These are phyloP conservation scores for Geranium brycei DNA, from an alignment of 345 rosid genomes.

Conservation along the genomic window DNA sequence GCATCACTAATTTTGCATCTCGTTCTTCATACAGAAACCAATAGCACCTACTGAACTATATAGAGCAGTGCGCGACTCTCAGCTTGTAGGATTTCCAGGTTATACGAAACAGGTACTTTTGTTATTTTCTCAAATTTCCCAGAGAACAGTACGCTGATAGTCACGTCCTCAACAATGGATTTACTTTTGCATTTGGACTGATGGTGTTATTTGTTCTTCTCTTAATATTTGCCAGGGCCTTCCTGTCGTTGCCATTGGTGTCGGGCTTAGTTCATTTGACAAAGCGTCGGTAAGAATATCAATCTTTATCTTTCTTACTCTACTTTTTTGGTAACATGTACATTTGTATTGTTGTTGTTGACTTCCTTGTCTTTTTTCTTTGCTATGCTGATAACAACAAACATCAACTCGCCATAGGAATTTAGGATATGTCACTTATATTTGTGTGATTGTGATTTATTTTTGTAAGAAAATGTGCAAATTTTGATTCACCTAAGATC, in stretches of 20 bases:
- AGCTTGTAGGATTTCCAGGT: slow-evolving; percentile 85
- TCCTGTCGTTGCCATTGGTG: slow-evolving; percentile 81
- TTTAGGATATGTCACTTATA: too few species aligned
- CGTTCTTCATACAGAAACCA: slow-evolving; percentile 47
- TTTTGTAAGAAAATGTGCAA: too few species aligned
- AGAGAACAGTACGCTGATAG: not conserved
- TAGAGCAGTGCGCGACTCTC: slow-evolving; percentile 77
- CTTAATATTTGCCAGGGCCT: slow-evolving; percentile 41
- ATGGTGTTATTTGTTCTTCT: not conserved
- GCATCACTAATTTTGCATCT: slow-evolving; percentile 1
- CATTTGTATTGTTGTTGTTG: not conserved
- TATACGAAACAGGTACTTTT: slow-evolving; percentile 68
- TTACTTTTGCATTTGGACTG: not conserved
- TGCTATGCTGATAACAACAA: not conserved
- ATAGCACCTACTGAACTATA: slow-evolving; percentile 69
- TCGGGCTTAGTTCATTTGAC: slow-evolving; percentile 87
- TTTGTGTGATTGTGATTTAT: too few species aligned
- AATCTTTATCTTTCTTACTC: too few species aligned
- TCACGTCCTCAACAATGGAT: not conserved
- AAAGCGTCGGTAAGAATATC: slow-evolving; percentile 71
- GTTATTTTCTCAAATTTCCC: not conserved
- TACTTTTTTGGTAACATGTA: not conserved
- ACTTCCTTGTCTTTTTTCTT: too few species aligned
- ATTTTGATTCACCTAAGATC: too few species aligned
- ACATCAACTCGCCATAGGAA: too few species aligned